Evolutionary conservation across 2,329 filamentous ascomycete species (phyloP), one percentile per base, ranked within the genome.

Genomic region (Kalmusia sp.): DNA sequence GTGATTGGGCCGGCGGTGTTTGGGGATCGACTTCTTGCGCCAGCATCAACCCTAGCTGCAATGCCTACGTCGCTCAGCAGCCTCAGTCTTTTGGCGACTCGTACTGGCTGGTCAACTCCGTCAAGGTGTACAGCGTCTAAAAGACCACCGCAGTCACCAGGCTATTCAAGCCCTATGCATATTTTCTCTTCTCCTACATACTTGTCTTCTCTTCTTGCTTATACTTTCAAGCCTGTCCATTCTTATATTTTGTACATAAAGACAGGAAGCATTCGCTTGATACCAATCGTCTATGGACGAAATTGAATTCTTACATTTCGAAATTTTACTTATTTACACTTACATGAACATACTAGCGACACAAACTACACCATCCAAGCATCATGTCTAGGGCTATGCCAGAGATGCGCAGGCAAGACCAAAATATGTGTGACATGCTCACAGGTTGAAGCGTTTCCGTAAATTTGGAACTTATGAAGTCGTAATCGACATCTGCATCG

Each of bases 1-100:
- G 82, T 28, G 79, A 82, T 48, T 84, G 82, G 81, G 82, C 82
- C 6, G 82, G 82, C 11, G 61, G 65, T 14, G 76, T 79, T 2
- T 83, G 73, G 72, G 62, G 64, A 8, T 64, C 62, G 4, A 65
- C 61, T 7, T 54, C 60, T 12, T 75, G 74, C 50, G 59, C 71
- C 9, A 33, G 55, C 31, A 49, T 61, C 2, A 72, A 72, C 49
- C 64, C 65, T 12, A 73, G 68, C 47, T 76, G 74, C 45, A 66
- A 64, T 39, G 71, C 67, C 24, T 76, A 75, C 61, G 74, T 76
- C 21, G 73, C 73, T 3, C 58, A 52, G 39, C 68, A 75, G 57
- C 74, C 73, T 7, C 67, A 73, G 46, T 67, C 63, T 1, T 76
- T 76, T 39, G 55, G 33, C n/a, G 68, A 76, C 39, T 65, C 70